These are phyloP conservation scores for Pythium coloratum DNA, from an alignment of 352 stramenopile genomes.

Conservation along the genomic window DNA sequence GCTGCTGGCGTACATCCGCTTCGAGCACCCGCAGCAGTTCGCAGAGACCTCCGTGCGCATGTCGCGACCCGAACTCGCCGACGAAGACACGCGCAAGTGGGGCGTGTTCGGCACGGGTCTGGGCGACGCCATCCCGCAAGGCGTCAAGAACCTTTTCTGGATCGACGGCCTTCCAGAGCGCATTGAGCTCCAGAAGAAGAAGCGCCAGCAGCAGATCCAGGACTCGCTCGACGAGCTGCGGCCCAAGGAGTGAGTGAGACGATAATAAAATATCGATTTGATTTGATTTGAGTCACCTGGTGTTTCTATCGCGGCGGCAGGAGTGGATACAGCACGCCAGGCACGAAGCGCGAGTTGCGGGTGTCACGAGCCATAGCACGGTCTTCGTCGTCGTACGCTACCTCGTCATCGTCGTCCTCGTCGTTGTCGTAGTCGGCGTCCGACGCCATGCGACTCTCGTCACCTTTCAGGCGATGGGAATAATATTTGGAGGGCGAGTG, in stretches of 20 bases:
- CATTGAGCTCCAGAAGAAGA: conserved; percentile 70
- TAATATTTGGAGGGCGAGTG: conserved; percentile 23
- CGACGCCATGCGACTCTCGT: conserved; percentile 29
- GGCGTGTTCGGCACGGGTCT: conserved; percentile 83
- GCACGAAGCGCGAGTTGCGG: conserved; percentile 44
- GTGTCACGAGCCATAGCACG: conserved; percentile 26
- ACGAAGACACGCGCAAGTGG: conserved; percentile 78
- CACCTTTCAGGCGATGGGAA: conserved; percentile 33
- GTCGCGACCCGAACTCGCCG: conserved; percentile 69
- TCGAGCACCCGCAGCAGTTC: conserved; percentile 83
- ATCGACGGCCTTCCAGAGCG: conserved; percentile 69
- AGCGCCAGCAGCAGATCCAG: conserved; percentile 68
- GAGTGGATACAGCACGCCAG: conserved; percentile 63
- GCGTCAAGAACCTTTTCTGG: conserved; percentile 63
- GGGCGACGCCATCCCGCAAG: conserved; percentile 63
- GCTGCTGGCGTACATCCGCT: conserved; percentile 78
- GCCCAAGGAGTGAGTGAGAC: conserved; percentile 52
- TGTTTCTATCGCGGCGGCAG: conserved; percentile 33
- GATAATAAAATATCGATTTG: not conserved
- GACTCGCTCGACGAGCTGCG: conserved; percentile 74
- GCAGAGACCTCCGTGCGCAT: conserved; percentile 77
- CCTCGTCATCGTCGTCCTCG: not conserved
- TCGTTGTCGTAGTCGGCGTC: conserved; percentile 16
- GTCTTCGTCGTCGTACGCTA: conserved; percentile 15
- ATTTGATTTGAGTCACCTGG: not conserved